phyloP scores from a whole-genome alignment of 164 flowering plant species.

The Umbellularia californica region DNA sequence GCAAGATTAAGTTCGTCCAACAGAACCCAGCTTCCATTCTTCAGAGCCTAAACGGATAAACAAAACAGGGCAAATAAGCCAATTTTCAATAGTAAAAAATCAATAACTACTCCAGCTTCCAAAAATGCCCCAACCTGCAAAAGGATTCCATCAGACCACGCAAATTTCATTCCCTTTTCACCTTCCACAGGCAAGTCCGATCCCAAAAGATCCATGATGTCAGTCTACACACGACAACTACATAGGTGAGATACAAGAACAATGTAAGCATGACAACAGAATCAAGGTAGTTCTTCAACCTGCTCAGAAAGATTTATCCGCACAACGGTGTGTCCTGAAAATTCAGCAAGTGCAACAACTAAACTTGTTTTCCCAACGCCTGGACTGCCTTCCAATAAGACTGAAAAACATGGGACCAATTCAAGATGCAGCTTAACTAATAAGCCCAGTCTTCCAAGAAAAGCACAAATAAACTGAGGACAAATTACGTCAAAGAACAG shows the following conservation, averaged over 20 bases:
- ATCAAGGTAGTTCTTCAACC: constrained; percentile 33
- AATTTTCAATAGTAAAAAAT: neutral
- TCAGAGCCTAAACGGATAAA: constrained; percentile 62
- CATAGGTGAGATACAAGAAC: constrained; percentile 1
- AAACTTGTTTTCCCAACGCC: constrained; percentile 99
- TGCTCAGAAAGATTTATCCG: constrained; percentile 96
- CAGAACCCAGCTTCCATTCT: constrained; percentile 87
- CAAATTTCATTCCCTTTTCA: constrained; percentile 80
- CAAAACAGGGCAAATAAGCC: neutral
- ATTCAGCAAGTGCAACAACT: constrained; percentile 72
- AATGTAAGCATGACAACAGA: neutral
- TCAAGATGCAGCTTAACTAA: neutral
- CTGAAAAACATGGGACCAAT: constrained; percentile 31
- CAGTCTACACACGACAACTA: constrained; percentile 55
- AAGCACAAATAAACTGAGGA: neutral
- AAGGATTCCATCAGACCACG: constrained; percentile 98
- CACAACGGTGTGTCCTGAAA: constrained; percentile 88
- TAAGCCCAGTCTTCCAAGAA: neutral
- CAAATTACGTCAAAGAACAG: neutral
- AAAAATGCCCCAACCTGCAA: constrained; percentile 57
- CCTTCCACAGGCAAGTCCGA: constrained; percentile 92
- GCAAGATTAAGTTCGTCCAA: constrained; percentile 98
- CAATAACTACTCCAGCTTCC: neutral
- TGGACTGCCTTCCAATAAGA: constrained; percentile 95
- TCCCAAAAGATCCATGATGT: constrained; percentile 94